phyloP scores from a whole-genome alignment of 768 basidiomycete species.

The Bullera alba region DNA sequence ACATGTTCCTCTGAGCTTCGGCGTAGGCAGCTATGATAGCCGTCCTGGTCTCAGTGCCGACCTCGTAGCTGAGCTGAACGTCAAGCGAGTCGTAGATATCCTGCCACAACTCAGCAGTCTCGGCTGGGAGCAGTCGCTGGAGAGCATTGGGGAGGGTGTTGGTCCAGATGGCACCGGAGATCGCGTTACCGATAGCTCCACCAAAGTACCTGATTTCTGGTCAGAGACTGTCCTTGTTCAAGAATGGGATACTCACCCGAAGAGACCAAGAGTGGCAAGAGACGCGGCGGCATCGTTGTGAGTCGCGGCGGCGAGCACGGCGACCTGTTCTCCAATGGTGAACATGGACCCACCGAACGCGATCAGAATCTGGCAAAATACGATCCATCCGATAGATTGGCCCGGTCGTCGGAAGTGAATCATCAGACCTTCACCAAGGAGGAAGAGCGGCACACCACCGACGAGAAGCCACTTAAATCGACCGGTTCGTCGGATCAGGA shows the following conservation, averaged over 20 bases:
- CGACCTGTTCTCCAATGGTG: slow-evolving; percentile 27
- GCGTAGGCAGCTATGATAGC: slow-evolving; percentile 31
- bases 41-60: slow-evolving; percentile 20
- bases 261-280: slow-evolving; percentile 19
- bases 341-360: slow-evolving; percentile 25
- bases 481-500: slow-evolving; percentile 26
- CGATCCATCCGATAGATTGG: slow-evolving; percentile 18
- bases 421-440: slow-evolving; percentile 26
- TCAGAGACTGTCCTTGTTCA: no score
- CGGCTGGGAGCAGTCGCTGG: slow-evolving; percentile 16
- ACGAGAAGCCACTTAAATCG: slow-evolving; percentile 30
- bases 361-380: slow-evolving; percentile 36
- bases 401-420: slow-evolving; percentile 33
- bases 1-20: slow-evolving; percentile 26
- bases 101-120: slow-evolving; percentile 13
- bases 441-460: slow-evolving; percentile 19
- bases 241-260: no score
- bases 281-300: slow-evolving; percentile 29
- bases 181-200: slow-evolving; percentile 21
- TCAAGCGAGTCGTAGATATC: slow-evolving; percentile 29
- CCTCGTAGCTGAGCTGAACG: slow-evolving; percentile 27
- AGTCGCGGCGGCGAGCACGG: slow-evolving; percentile 19
- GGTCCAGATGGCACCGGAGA: slow-evolving; percentile 44
- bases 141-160: slow-evolving; percentile 20
- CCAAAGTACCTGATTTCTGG: no score